A percentile compares a stretch with the other conserved stretches of the same genome.
Conservation (phyloP, 148 eudicot genomes). For the Diospyros kaki region DNA sequence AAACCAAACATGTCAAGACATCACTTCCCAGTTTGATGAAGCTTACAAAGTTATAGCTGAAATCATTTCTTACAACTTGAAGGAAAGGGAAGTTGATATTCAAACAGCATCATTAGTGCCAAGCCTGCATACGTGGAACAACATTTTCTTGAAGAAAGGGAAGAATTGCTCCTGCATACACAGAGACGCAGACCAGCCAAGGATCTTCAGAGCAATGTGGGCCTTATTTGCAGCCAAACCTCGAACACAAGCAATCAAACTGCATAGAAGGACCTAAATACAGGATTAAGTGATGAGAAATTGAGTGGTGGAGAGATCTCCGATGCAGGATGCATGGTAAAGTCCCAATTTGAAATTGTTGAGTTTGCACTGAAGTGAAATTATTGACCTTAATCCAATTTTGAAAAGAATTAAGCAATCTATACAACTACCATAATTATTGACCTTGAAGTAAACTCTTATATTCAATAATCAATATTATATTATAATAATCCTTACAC, state of each 20-base stretch:
- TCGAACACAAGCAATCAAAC: not conserved
- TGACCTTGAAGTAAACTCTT: no score
- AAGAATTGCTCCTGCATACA: not conserved
- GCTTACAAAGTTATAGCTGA: no score
- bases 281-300: not conserved
- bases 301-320: slow-evolving; percentile 34
- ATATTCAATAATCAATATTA: no score
- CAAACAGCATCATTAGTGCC: not conserved
- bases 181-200: no score
- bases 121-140: not conserved
- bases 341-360: slow-evolving; percentile 24
- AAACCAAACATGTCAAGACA: no score
- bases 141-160: not conserved
- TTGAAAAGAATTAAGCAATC: no score
- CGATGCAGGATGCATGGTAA: slow-evolving; percentile 27
- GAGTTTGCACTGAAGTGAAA: no score
- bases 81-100: not conserved
- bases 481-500: no score
- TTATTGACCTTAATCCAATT: no score
- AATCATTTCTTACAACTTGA: no score
- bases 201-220: not conserved
- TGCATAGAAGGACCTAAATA: not conserved
- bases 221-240: not conserved
- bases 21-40: no score
- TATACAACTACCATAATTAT: no score